Percentiles rank a stretch among this genome's conserved stretches.
These are phyloP conservation scores for Phaseolus lunatus DNA, from an alignment of 306 rosid species.

Conservation along the genomic window DNA sequence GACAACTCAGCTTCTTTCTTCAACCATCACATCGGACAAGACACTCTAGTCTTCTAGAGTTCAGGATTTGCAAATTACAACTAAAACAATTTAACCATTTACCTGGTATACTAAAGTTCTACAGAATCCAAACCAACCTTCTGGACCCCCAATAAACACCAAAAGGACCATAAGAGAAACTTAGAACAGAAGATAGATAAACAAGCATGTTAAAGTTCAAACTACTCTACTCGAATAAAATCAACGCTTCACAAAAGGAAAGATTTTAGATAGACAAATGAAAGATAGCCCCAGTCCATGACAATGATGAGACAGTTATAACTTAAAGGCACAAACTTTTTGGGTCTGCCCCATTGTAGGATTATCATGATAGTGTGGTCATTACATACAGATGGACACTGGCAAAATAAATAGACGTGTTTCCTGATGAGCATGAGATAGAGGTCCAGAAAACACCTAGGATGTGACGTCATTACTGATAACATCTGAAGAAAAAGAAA, in stretches of 20 bases:
- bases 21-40: conserved; percentile 18
- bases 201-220: conserved; percentile 8
- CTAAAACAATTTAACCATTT: conserved; percentile 21
- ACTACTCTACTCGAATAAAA: not conserved
- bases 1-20: conserved; percentile 36
- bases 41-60: not conserved
- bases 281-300: conserved; percentile 5
- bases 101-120: not conserved
- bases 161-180: conserved; percentile 26
- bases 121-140: conserved; percentile 26
- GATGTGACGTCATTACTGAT: conserved; percentile 33
- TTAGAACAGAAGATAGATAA: conserved; percentile 31
- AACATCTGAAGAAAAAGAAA: conserved; percentile 31
- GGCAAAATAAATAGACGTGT: conserved; percentile 16
- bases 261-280: not conserved
- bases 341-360: conserved; percentile 18
- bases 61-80: conserved; percentile 26
- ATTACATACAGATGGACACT: conserved; percentile 20
- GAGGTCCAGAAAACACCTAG: conserved; percentile 24
- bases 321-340: not conserved
- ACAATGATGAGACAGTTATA: conserved; percentile 37
- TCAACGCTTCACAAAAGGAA: conserved; percentile 26
- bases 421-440: conserved; percentile 31
- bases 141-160: conserved; percentile 19
- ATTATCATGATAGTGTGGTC: conserved; percentile 32